Conservation (phyloP, 2,329 filamentous ascomycete species). For the Pestalotiopsis sp. region DNA sequence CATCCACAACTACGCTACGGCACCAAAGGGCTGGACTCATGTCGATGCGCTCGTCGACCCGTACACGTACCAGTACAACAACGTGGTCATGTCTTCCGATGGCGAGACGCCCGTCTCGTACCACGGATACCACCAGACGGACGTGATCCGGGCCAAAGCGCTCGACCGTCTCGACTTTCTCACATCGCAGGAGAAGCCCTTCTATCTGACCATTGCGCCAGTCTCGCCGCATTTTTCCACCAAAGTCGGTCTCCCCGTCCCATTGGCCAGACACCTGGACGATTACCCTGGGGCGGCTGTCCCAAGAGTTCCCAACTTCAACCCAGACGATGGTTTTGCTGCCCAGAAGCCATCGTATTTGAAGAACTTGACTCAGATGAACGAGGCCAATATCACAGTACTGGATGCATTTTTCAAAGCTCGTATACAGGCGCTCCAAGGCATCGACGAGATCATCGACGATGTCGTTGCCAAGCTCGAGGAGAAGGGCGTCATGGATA, state of each 20-base stretch:
- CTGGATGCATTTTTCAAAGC: slow-evolving; percentile 53
- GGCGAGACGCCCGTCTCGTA: slow-evolving; percentile 3
- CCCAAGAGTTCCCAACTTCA: slow-evolving; percentile 5
- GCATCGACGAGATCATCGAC: slow-evolving; percentile 57
- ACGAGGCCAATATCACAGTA: slow-evolving; percentile 46
- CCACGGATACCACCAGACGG: slow-evolving; percentile 43
- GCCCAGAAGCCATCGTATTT: slow-evolving; percentile 46
- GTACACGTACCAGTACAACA: slow-evolving; percentile 11
- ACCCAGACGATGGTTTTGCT: slow-evolving; percentile 18
- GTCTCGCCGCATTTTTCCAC: slow-evolving; percentile 12
- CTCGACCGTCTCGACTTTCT: slow-evolving; percentile 11
- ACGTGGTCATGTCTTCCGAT: slow-evolving; percentile 9
- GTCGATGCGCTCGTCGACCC: slow-evolving; percentile 11
- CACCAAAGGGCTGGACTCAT: slow-evolving; percentile 13
- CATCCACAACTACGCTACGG: background rate
- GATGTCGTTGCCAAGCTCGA: slow-evolving; percentile 42
- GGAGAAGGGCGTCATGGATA: slow-evolving; percentile 58
- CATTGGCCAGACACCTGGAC: background rate
- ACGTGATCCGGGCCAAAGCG: background rate
- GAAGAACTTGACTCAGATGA: slow-evolving; percentile 40
- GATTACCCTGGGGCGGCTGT: background rate
- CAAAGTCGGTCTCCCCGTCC: background rate
- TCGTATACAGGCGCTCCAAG: slow-evolving; percentile 50
- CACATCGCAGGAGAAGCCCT: background rate
- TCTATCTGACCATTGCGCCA: slow-evolving; percentile 6